Evolutionary conservation across 371 early-diverging fungal genomes (phyloP), one percentile per base, ranked within the genome.

Genomic region (Mucor mucedo): DNA sequence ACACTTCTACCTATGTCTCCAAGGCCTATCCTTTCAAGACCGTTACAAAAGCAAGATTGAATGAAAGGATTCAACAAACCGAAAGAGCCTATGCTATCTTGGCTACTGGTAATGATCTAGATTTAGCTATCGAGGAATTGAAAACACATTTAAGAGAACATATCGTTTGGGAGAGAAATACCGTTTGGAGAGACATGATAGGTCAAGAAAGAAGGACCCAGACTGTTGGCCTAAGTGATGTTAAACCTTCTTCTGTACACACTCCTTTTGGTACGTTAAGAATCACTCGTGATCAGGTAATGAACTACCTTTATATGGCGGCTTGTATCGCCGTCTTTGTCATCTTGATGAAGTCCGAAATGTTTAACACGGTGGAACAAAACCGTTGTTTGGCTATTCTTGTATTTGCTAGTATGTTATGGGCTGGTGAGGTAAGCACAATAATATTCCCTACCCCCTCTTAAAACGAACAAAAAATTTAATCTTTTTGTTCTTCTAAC

Each of bases 161-260:
- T 47, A 89, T 98, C 62, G 95, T 94, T 3, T 96, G 93, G 91
- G 96, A 97, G 71, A 90, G 98, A 69, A 97, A 96, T 73, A 97
- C 98, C 0, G 92, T 98, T 6, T 98, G 98, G 98, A 85, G 94
- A 60, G 98, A 98, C 70, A 92, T 97, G 95, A 88, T 98, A 58
- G 91, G 93, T 14, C 83, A 88, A 68, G 98, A 97, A 72, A 86
- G 98, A 55, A 88, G 87, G 76, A 84, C 87, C 10, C 83, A 87
- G 29, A 89, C 91, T 2, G 87, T 87, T n/a, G 86, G 79, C 13
- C 66, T 89, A 3, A 75, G 83, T 33, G 75, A 72, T n/a, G 69
- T 65, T 32, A 78, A 76, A 42, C 75, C 77, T 1, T 73, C 74
- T 2, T 49, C 70, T 11, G 52, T 85, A 30, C 65, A 59, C 8